Conservation (phyloP, 1,284 basidiomycete genomes). For the Melanopsichium pennsylvanicum region DNA sequence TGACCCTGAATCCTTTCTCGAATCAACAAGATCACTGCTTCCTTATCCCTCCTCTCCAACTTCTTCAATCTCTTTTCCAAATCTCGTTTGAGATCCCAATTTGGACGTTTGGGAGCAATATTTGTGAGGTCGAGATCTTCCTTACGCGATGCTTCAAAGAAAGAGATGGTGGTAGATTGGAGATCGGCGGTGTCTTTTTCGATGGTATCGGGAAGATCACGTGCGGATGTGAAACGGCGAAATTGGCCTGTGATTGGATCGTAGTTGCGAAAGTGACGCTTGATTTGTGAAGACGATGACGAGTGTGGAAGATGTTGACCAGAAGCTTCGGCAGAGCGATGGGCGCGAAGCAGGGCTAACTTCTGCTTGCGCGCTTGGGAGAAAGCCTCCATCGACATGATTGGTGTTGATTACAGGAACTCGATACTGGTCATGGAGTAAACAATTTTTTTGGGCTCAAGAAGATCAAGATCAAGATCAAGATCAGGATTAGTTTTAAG, state of each 20-base stretch:
- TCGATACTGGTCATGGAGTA: too few relatives aligned
- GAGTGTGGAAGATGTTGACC: not conserved
- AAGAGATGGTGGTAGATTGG: slow-evolving; percentile 80
- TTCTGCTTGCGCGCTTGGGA: slow-evolving; percentile 86
- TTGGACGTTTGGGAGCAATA: slow-evolving; percentile 92
- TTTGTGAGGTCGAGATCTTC: slow-evolving; percentile 94
- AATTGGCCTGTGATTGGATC: slow-evolving; percentile 62
- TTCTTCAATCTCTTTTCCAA: slow-evolving; percentile 87
- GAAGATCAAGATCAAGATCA: slow-evolving; percentile 2
- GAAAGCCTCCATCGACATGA: slow-evolving; percentile 73
- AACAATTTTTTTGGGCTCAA: too few relatives aligned
- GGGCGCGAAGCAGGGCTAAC: slow-evolving; percentile 79
- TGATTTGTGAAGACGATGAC: slow-evolving; percentile 27
- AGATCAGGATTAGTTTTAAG: too few relatives aligned
- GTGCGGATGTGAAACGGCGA: slow-evolving; percentile 68
- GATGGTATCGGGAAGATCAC: slow-evolving; percentile 80
- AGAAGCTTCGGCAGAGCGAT: slow-evolving; percentile 70
- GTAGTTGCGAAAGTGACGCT: slow-evolving; percentile 64
- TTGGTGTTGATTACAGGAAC: too few relatives aligned
- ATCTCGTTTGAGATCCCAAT: slow-evolving; percentile 97
- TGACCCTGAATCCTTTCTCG: slow-evolving; percentile 60
- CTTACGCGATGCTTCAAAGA: slow-evolving; percentile 81
- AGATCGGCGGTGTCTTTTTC: slow-evolving; percentile 85
- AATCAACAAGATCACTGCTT: slow-evolving; percentile 89
- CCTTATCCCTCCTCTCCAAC: slow-evolving; percentile 87